A percentile compares a stretch with the other conserved stretches of the same genome.
Conservation (phyloP, 169 alveolate genomes). For the Eimeria zaria region DNA sequence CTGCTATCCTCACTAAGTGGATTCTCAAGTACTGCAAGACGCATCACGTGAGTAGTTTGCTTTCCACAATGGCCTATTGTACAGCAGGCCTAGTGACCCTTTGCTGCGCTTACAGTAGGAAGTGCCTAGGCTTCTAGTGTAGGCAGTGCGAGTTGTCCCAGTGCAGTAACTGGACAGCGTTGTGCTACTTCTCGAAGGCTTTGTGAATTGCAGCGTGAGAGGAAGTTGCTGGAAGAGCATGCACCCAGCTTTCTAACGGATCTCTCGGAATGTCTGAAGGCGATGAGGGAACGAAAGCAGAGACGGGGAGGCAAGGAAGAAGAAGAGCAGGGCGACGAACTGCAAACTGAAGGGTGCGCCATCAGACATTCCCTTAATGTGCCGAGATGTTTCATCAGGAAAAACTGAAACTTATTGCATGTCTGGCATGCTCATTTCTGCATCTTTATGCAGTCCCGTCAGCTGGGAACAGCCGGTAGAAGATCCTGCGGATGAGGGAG, state of each 20-base stretch:
- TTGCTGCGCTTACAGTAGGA: background rate
- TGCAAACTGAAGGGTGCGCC: slow-evolving; percentile 67
- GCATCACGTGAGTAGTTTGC: slow-evolving; percentile 69
- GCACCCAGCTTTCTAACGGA: slow-evolving; percentile 74
- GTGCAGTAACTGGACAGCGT: background rate
- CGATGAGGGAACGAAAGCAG: slow-evolving; percentile 76
- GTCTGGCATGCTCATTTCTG: background rate
- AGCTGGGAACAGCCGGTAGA: slow-evolving; percentile 74
- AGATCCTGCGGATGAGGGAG: slow-evolving; percentile 21
- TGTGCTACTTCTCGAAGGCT: slow-evolving; percentile 27
- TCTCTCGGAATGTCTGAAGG: slow-evolving; percentile 71
- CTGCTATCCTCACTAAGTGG: slow-evolving; percentile 79
- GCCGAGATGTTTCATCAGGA: background rate
- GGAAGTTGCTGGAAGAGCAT: slow-evolving; percentile 79
- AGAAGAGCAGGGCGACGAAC: slow-evolving; percentile 72
- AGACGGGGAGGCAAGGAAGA: slow-evolving; percentile 52
- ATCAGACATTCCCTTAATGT: background rate
- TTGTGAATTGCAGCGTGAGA: slow-evolving; percentile 46
- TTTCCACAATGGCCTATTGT: background rate
- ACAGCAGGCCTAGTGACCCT: background rate
- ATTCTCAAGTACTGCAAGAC: slow-evolving; percentile 79
- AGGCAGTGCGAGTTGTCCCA: too few species aligned
- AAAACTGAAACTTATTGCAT: background rate
- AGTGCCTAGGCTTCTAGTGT: background rate
- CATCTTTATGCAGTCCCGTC: slow-evolving; percentile 37